These are phyloP conservation scores for Crithidia fasciculata DNA, from an alignment of 208 protist species.

Conservation along the genomic window DNA sequence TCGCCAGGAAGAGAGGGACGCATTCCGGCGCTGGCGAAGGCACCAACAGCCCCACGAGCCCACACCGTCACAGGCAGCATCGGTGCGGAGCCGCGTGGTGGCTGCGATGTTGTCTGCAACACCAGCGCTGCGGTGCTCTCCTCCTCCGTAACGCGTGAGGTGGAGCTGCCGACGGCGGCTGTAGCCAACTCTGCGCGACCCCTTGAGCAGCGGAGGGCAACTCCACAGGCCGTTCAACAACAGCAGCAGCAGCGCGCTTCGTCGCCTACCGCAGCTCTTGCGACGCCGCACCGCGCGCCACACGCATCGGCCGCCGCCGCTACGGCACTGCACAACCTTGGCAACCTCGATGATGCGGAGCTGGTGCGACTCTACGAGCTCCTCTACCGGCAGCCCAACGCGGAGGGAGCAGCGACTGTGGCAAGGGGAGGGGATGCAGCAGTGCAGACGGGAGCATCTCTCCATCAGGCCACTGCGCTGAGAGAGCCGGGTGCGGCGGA, in stretches of 20 bases:
- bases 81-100: too few relatives aligned
- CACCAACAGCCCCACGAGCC: background rate
- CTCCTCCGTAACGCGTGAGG: slow-evolving; percentile 26
- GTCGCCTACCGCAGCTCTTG: background rate
- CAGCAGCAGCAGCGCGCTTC: slow-evolving; percentile 2
- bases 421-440: background rate
- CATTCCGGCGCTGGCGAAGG: background rate
- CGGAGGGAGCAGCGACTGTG: background rate
- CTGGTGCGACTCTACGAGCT: slow-evolving; percentile 14
- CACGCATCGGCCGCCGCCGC: background rate
- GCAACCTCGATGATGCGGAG: slow-evolving; percentile 11
- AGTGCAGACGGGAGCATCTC: too few relatives aligned
- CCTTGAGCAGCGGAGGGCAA: too few relatives aligned
- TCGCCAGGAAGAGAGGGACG: background rate
- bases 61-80: too few relatives aligned
- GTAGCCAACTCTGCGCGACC: too few relatives aligned
- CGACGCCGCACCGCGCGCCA: background rate
- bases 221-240: background rate
- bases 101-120: background rate
- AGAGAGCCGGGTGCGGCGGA: too few relatives aligned
- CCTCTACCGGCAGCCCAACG: background rate
- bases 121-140: background rate
- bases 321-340: background rate
- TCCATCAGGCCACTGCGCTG: too few relatives aligned
- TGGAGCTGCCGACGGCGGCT: slow-evolving; percentile 23